A percentile compares a stretch with the other conserved stretches of the same genome.
Conservation (phyloP, 176 grass and related monocot species). For the Cenchrus fungigraminus region DNA sequence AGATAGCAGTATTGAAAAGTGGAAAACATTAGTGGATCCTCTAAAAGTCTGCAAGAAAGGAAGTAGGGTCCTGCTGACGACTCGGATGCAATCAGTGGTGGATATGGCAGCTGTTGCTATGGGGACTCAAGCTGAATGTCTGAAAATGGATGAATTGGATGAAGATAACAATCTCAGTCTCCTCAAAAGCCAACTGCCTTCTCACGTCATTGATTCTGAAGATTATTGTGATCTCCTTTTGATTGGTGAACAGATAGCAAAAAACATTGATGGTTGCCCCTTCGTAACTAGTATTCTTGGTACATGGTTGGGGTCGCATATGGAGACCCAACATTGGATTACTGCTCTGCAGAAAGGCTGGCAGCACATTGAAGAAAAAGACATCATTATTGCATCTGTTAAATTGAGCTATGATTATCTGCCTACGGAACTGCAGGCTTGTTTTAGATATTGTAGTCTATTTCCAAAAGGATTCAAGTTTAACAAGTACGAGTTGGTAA, state of each 20-base stretch:
- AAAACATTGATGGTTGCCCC: not conserved
- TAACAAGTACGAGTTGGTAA: not conserved
- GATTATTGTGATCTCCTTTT: not conserved
- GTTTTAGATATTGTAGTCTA: not conserved
- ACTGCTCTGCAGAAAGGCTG: not conserved
- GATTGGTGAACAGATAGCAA: not conserved
- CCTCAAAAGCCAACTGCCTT: not conserved
- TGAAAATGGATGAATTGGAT: too few relatives aligned
- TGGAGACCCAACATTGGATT: not conserved
- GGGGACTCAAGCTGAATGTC: too few relatives aligned
- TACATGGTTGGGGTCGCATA: not conserved
- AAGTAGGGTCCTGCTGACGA: too few relatives aligned
- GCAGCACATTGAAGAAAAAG: not conserved
- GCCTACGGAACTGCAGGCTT: not conserved
- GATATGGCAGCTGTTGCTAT: too few relatives aligned
- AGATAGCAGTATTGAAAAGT: too few relatives aligned
- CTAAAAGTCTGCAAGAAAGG: too few relatives aligned
- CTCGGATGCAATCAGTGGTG: too few relatives aligned
- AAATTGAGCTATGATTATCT: not conserved
- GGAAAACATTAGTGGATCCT: too few relatives aligned
- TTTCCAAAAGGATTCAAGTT: constrained; percentile 9
- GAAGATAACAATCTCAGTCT: not conserved
- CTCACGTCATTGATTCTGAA: too few relatives aligned
- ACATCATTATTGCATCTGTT: not conserved
- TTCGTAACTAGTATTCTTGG: not conserved